Percentiles rank a stretch among this genome's conserved stretches.
phyloP scores from a whole-genome alignment of 208 protist species.

The Herpetomonas muscarum region DNA sequence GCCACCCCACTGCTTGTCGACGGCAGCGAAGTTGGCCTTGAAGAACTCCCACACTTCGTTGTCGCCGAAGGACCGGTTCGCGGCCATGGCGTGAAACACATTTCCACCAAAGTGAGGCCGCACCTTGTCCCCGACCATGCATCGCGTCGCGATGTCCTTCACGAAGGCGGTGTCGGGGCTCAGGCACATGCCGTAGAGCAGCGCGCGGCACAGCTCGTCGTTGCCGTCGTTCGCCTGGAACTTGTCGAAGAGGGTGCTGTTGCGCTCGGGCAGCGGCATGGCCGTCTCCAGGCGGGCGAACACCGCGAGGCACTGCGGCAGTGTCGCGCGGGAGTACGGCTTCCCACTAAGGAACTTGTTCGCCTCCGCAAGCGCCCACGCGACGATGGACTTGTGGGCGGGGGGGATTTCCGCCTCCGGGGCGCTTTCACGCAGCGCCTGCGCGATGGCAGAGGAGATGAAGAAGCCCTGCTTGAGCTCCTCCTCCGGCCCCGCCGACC shows the following conservation, averaged over 20 bases:
- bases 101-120: conserved; percentile 73
- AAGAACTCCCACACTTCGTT: conserved; percentile 73
- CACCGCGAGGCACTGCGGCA: conserved; percentile 34
- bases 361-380: conserved; percentile 63
- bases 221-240: conserved; percentile 58
- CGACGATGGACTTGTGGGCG: conserved; percentile 24
- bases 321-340: conserved; percentile 35
- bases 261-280: conserved; percentile 15
- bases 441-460: conserved; percentile 25
- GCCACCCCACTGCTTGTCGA: conserved; percentile 81
- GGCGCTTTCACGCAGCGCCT: conserved; percentile 14
- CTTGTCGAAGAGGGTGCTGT: conserved; percentile 39
- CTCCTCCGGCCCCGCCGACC: conserved; percentile 3
- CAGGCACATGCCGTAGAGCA: conserved; percentile 59
- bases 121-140: conserved; percentile 59
- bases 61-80: conserved; percentile 39
- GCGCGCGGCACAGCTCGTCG: conserved; percentile 57
- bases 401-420: conserved; percentile 11
- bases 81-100: conserved; percentile 46
- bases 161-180: conserved; percentile 49
- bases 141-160: conserved; percentile 44
- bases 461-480: conserved; percentile 32
- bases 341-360: conserved; percentile 33
- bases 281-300: conserved; percentile 37
- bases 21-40: conserved; percentile 53